phyloP scores from a whole-genome alignment of 495 filamentous ascomycete species.

The Penicillium paxilli region DNA sequence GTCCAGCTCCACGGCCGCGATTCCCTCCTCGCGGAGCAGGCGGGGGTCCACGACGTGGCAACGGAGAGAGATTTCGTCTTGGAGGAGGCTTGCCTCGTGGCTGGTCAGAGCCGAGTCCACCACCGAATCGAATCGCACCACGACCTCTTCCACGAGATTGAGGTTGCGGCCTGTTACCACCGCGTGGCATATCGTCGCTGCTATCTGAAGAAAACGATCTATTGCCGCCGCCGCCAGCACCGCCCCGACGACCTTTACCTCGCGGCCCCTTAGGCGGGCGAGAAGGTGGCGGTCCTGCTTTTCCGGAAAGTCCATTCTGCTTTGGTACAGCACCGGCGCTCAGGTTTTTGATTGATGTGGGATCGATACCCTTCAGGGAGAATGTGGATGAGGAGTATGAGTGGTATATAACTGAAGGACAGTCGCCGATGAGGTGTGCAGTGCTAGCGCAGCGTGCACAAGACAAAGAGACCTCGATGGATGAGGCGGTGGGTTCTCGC shows the following conservation, averaged over 20 bases:
- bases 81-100: slow-evolving; percentile 11
- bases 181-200: slow-evolving; percentile 18
- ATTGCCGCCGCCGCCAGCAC: slow-evolving; percentile 2
- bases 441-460: slow-evolving; percentile 48
- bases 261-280: not conserved
- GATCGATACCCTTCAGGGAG: slow-evolving; percentile 36
- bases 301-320: not conserved
- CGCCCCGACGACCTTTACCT: not conserved
- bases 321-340: slow-evolving; percentile 19
- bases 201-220: slow-evolving; percentile 1
- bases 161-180: slow-evolving; percentile 19
- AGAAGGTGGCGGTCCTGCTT: not conserved
- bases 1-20: slow-evolving; percentile 9
- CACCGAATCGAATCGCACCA: slow-evolving; percentile 30
- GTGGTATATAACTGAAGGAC: slow-evolving; percentile 29
- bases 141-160: slow-evolving; percentile 21
- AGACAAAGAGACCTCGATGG: slow-evolving; percentile 42
- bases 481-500: slow-evolving; percentile 18
- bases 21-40: slow-evolving; percentile 20
- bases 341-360: slow-evolving; percentile 35
- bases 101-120: slow-evolving; percentile 4
- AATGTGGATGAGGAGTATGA: slow-evolving; percentile 34
- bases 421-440: slow-evolving; percentile 50
- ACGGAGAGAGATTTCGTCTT: slow-evolving; percentile 2
- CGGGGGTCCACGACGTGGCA: not conserved